Evolutionary conservation across 352 stramenopile species (phyloP), one percentile per base, ranked within the genome.

Genomic region (Pythium coloratum): DNA sequence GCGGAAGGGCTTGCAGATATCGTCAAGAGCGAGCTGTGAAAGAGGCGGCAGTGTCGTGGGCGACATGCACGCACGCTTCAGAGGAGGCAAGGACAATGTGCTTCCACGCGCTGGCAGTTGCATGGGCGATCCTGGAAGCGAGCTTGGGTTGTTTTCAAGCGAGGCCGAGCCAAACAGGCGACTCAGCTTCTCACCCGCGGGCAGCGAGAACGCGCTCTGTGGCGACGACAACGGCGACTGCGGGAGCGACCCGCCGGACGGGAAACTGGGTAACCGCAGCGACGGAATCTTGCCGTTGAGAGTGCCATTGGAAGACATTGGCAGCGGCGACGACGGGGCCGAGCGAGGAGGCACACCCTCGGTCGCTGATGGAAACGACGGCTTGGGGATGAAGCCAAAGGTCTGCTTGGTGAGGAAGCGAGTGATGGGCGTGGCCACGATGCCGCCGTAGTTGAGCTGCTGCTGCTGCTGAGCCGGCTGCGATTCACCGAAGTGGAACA

Each of bases 321-420:
- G 60, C 51, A 67, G 57, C 42, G 63, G 70, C 7, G 55, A 62
- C 53, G 58, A 62, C 10, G 59, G 70, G 18, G 63, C 63, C 30
- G 44, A 71, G 54, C 20, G 44, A 7, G 73, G 66, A 3, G 54
- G 50, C 60, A 76, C 46, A 54, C 57, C 38, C 53, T 70, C 57
- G 40, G 67, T 51, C 69, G 75, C 14, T 64, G 71, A 60, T 68
- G 75, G 58, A 59, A 78, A 58, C 60, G 66, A 64, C 60, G 81
- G 60, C 61, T 84, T 82, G 57, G 75, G 78, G 58, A 82, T 84
- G 66, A 83, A 88, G 26, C 81, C 84, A 13, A 89, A 77, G 38
- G 73, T 73, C 47, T 88, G 78, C 60, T 88, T 88, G 65, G 75
- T 80, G 54, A 87, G 73, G 70, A 92, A 92, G 5, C 84, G 78